phyloP scores from a whole-genome alignment of 306 rosid genomes.

The Vicia faba region DNA sequence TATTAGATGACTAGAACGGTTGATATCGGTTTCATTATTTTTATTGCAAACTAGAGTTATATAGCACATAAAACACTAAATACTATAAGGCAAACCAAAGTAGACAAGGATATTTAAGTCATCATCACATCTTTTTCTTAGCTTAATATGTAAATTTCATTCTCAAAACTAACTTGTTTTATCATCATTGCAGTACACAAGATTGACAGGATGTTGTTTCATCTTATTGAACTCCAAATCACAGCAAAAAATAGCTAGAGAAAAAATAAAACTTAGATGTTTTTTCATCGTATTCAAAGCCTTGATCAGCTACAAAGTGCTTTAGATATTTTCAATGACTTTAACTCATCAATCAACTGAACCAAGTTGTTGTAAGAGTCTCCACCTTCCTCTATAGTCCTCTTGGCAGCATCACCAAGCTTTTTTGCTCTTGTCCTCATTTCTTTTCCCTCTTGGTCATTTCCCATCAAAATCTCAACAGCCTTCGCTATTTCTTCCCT shows the following conservation, averaged over 20 bases:
- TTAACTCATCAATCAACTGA: slow-evolving; percentile 32
- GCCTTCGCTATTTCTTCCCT: slow-evolving; percentile 34
- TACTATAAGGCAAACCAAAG: slow-evolving; percentile 3
- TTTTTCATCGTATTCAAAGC: too few relatives aligned
- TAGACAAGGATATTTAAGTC: neutral
- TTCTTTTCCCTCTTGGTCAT: slow-evolving; percentile 10
- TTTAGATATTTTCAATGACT: slow-evolving; percentile 30
- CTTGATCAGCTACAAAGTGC: neutral
- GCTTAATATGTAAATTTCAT: neutral
- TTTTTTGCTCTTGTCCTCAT: slow-evolving; percentile 26
- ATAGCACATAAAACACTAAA: neutral
- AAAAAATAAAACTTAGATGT: too few relatives aligned
- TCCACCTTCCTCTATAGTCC: slow-evolving; percentile 20
- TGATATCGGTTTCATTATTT: slow-evolving; percentile 7
- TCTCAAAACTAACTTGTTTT: neutral
- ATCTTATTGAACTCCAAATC: too few relatives aligned
- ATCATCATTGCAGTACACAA: neutral
- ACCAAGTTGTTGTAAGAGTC: slow-evolving; percentile 21
- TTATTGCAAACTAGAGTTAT: neutral
- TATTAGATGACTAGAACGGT: too few relatives aligned
- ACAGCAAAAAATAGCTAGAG: too few relatives aligned
- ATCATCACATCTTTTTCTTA: neutral
- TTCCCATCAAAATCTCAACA: slow-evolving; percentile 29
- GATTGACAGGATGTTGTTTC: neutral
- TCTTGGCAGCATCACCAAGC: slow-evolving; percentile 29